Conservation (phyloP, 768 basidiomycete genomes). For the Paxillus ammoniavirescens region DNA sequence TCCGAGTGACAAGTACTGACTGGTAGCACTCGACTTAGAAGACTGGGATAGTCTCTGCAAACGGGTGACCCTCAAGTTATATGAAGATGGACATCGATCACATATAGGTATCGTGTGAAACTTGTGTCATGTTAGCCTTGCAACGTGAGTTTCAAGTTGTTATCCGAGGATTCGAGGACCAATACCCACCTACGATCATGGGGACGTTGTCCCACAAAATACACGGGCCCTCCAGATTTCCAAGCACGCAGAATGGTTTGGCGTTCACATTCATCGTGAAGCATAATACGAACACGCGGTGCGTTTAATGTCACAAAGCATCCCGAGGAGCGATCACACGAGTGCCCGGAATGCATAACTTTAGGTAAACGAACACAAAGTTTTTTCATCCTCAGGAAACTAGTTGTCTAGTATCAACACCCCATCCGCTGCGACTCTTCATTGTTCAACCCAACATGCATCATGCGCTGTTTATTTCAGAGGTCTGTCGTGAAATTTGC, state of each 20-base stretch:
- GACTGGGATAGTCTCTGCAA: no score
- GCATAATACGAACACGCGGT: background rate
- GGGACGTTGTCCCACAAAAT: background rate
- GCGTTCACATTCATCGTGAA: no score
- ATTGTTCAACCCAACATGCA: slow-evolving; percentile 12
- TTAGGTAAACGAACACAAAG: slow-evolving; percentile 15
- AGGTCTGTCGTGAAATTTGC: slow-evolving; percentile 19
- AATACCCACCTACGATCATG: no score
- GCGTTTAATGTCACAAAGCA: background rate
- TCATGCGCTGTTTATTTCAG: slow-evolving; percentile 22
- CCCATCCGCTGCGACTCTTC: background rate
- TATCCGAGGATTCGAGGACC: no score
- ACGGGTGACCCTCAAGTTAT: background rate
- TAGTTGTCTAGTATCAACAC: background rate
- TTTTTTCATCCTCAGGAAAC: background rate
- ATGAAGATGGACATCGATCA: background rate
- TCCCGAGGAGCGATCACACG: slow-evolving; percentile 6
- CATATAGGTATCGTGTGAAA: background rate
- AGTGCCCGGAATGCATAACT: background rate
- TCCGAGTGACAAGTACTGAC: background rate
- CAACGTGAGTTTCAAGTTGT: no score
- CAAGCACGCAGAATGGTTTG: background rate
- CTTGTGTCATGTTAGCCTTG: background rate
- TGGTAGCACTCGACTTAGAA: no score
- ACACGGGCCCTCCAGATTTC: background rate